Conservation (phyloP, 2,329 filamentous ascomycete genomes). For the Ophiostoma fasciatum region DNA sequence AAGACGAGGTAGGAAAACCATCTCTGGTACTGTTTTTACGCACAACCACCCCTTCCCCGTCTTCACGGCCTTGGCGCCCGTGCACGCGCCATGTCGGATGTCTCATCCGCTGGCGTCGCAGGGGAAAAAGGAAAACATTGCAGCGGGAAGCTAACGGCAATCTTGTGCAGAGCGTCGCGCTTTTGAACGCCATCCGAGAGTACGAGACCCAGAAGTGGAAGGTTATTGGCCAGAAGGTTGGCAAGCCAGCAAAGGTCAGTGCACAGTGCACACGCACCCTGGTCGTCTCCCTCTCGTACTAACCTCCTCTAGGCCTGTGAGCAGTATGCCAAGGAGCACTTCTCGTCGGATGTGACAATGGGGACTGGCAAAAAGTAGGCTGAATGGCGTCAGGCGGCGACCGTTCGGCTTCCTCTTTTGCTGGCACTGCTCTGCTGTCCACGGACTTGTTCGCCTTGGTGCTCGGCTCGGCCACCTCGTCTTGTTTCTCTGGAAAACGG, state of each 20-base stretch:
- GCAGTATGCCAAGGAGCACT: slow-evolving; percentile 94
- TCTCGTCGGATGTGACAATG: slow-evolving; percentile 30
- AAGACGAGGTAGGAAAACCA: slow-evolving; percentile 68
- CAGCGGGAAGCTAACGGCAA: slow-evolving; percentile 3
- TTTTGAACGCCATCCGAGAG: slow-evolving; percentile 92
- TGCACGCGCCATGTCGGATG: no score
- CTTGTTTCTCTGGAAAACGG: no score
- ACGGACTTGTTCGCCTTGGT: no score
- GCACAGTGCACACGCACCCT: no score
- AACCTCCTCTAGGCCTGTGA: slow-evolving; percentile 31
- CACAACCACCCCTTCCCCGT: no score
- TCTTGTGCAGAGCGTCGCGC: slow-evolving; percentile 47
- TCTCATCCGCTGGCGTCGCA: no score
- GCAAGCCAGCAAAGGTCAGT: slow-evolving; percentile 83
- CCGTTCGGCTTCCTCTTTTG: background rate
- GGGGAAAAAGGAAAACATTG: no score
- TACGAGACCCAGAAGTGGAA: slow-evolving; percentile 99
- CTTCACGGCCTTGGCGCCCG: no score
- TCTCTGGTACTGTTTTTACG: no score
- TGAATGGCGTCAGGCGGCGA: no score
- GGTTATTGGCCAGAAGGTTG: slow-evolving; percentile 87
- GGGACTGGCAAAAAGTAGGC: slow-evolving; percentile 24
- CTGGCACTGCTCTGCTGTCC: no score
- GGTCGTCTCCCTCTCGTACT: background rate
- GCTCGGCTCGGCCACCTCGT: no score